These are phyloP conservation scores for Amoebophrya sp. DNA, from an alignment of 169 alveolate genomes.

Conservation along the genomic window DNA sequence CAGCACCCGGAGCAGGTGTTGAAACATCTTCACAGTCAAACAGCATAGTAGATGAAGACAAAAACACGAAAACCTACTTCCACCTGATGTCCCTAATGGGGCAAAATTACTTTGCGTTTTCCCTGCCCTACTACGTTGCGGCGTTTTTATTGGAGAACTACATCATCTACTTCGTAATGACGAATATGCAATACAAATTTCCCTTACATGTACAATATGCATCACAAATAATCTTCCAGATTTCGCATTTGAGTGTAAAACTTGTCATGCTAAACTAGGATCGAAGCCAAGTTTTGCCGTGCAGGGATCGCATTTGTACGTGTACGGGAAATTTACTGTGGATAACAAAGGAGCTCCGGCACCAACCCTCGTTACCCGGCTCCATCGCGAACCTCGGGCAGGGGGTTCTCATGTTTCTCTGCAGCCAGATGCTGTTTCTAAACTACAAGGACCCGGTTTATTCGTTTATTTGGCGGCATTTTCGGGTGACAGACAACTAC, in stretches of 20 bases:
- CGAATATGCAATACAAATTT: no score
- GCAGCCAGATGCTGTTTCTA: neutral
- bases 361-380: neutral
- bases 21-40: no score
- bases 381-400: neutral
- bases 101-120: neutral
- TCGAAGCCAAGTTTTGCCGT: no score
- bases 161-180: neutral
- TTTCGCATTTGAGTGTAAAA: no score
- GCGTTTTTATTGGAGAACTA: neutral
- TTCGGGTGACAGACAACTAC: neutral
- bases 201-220: no score
- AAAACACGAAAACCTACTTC: neutral
- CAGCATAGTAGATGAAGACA: no score
- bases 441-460: slow-evolving; percentile 17
- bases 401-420: neutral
- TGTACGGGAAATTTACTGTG: no score
- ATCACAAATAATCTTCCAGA: no score
- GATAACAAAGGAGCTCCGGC: neutral
- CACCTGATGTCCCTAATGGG: neutral
- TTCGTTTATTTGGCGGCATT: neutral
- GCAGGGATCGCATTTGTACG: no score
- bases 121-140: neutral
- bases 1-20: no score
- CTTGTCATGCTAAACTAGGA: no score